Conservation (phyloP, 164 flowering plant species). For the Tetracentron sinense region DNA sequence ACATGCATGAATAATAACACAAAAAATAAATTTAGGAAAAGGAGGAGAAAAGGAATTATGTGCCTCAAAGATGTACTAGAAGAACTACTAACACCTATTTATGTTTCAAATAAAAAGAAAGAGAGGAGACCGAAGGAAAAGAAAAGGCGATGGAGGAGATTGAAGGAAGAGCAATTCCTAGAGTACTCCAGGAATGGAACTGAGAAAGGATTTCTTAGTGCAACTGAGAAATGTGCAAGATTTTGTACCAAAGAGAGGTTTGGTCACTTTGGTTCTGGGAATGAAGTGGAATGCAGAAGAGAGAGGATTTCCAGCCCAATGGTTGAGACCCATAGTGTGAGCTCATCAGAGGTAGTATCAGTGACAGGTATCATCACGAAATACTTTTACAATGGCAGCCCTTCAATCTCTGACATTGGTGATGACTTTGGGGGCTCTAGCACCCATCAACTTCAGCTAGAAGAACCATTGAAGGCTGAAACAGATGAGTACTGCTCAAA, state of each 20-base stretch:
- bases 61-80: constrained; percentile 1
- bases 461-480: constrained; percentile 10
- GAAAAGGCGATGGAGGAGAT: neutral
- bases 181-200: neutral
- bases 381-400: constrained; percentile 29
- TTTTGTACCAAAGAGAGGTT: neutral
- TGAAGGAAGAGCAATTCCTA: neutral
- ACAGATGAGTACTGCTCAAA: constrained; percentile 8
- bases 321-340: constrained; percentile 12
- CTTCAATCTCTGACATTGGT: constrained; percentile 9
- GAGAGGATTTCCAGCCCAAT: neutral
- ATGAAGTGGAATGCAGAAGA: constrained; percentile 1
- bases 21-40: constrained; percentile 4
- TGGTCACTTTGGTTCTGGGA: neutral
- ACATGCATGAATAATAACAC: neutral
- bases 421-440: constrained; percentile 1
- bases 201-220: neutral
- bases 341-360: constrained; percentile 32
- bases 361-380: constrained; percentile 41
- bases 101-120: constrained; percentile 12
- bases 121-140: constrained; percentile 7
- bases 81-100: constrained; percentile 1
- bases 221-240: neutral
- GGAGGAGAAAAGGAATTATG: neutral
- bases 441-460: neutral